Evolutionary conservation across 129 eudicot genomes (phyloP).

Genomic region (Dittrichia graveolens): DNA sequence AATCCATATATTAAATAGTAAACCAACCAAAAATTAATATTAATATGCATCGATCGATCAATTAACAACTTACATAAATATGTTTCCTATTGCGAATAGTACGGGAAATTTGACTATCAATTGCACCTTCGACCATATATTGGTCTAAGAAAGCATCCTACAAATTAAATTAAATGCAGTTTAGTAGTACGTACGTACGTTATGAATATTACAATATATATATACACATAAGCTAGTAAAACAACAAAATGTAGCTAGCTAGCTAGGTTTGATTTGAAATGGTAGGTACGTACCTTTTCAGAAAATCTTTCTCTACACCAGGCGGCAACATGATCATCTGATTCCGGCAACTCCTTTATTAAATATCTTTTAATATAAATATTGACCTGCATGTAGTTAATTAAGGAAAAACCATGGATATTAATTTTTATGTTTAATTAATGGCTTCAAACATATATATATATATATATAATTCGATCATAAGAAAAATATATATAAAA

Average conservation of each 20-base stretch:
- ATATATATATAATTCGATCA: too few species aligned
- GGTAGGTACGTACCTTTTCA: slow-evolving; percentile 6
- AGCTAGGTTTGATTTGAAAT: neutral
- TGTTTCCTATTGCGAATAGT: slow-evolving; percentile 9
- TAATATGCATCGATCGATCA: too few species aligned
- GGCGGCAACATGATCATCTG: slow-evolving; percentile 11
- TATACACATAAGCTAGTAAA: too few species aligned
- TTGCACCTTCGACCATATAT: slow-evolving; percentile 5
- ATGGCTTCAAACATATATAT: too few species aligned
- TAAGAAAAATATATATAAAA: neutral
- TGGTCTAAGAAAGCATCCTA: slow-evolving; percentile 22
- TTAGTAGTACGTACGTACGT: too few species aligned
- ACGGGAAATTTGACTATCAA: neutral
- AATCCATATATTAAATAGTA: neutral
- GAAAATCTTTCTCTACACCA: slow-evolving; percentile 21
- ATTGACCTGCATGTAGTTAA: slow-evolving; percentile 2
- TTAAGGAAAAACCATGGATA: neutral
- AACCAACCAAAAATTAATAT: neutral
- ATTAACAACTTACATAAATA: slow-evolving; percentile 19
- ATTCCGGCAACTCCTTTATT: slow-evolving; percentile 12
- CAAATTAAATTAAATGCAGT: neutral
- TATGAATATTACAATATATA: too few species aligned
- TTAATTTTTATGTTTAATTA: too few species aligned
- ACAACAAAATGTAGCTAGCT: neutral
- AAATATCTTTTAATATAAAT: slow-evolving; percentile 14